phyloP scores from a whole-genome alignment of 225 moss, liverwort and hornwort species.

The Asterella californica region DNA sequence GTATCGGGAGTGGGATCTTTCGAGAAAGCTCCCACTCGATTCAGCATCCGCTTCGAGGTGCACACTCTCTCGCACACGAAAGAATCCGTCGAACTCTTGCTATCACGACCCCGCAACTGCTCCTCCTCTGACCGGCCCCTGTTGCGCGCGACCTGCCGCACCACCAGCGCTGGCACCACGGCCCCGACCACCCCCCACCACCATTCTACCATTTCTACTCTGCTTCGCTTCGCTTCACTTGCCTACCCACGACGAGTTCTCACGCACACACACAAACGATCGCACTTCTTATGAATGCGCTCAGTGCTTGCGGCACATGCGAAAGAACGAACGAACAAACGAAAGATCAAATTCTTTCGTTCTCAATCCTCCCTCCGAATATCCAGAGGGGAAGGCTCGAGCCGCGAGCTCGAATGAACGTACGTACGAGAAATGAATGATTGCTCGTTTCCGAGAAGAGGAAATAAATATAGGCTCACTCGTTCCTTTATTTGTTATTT shows the following conservation, averaged over 20 bases:
- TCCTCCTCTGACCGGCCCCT: conserved; percentile 73
- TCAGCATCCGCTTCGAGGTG: conserved; percentile 91
- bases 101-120: conserved; percentile 67
- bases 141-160: conserved; percentile 76
- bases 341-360: background rate
- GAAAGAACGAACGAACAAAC: background rate
- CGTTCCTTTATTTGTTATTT: too few relatives aligned
- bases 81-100: conserved; percentile 66
- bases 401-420: too few relatives aligned
- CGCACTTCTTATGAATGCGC: background rate
- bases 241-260: background rate
- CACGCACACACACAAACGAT: background rate
- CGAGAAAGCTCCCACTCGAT: conserved; percentile 87
- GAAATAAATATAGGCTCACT: too few relatives aligned
- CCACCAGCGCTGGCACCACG: conserved; percentile 84
- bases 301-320: background rate
- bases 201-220: conserved; percentile 82
- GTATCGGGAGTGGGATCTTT: conserved; percentile 92
- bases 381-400: too few relatives aligned
- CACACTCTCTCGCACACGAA: conserved; percentile 95
- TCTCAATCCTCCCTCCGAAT: too few relatives aligned
- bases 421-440: too few relatives aligned
- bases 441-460: too few relatives aligned
- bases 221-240: too few relatives aligned
- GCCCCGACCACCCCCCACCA: conserved; percentile 99